A percentile compares a stretch with the other conserved stretches of the same genome.
Conservation (phyloP, 164 flowering plant species). For the Berberis vulgaris region DNA sequence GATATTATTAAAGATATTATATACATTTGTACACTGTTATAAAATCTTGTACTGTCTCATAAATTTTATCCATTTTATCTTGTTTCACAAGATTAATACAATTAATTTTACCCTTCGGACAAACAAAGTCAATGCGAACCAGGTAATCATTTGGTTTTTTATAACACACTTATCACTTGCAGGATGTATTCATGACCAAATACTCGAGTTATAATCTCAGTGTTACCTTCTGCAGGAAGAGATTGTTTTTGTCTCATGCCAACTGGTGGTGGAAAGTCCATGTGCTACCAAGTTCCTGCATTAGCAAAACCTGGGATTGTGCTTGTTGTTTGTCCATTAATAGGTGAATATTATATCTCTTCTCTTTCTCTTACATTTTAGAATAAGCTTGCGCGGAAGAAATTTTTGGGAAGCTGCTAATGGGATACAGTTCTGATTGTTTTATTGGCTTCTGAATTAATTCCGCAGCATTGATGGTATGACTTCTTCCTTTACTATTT, state of each 20-base stretch:
- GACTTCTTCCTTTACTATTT: slow-evolving; percentile 11
- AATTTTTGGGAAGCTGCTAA: slow-evolving; percentile 13
- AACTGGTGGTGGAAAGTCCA: slow-evolving; percentile 94
- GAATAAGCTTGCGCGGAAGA: slow-evolving; percentile 10
- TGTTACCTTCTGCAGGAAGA: slow-evolving; percentile 39
- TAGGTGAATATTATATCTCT: slow-evolving; percentile 43
- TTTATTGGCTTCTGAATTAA: slow-evolving; percentile 11
- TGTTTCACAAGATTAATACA: no score
- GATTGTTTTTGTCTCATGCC: slow-evolving; percentile 97
- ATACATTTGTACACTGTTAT: no score
- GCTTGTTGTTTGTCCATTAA: slow-evolving; percentile 87
- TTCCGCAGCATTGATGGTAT: slow-evolving; percentile 75
- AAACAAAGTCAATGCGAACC: no score
- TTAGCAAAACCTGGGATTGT: slow-evolving; percentile 65
- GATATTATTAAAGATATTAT: no score
- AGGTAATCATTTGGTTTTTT: no score
- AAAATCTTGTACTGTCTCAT: no score
- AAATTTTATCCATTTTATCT: no score
- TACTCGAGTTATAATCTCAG: no score
- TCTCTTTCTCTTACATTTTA: slow-evolving; percentile 10
- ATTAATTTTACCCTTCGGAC: no score
- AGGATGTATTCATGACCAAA: no score
- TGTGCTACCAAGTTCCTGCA: slow-evolving; percentile 93
- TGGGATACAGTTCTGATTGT: slow-evolving; percentile 16
- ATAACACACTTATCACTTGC: no score